Percentiles rank a stretch among this genome's conserved stretches.
phyloP scores from a whole-genome alignment of 305 asterid genomes.

The Stenogyne calaminthoides region DNA sequence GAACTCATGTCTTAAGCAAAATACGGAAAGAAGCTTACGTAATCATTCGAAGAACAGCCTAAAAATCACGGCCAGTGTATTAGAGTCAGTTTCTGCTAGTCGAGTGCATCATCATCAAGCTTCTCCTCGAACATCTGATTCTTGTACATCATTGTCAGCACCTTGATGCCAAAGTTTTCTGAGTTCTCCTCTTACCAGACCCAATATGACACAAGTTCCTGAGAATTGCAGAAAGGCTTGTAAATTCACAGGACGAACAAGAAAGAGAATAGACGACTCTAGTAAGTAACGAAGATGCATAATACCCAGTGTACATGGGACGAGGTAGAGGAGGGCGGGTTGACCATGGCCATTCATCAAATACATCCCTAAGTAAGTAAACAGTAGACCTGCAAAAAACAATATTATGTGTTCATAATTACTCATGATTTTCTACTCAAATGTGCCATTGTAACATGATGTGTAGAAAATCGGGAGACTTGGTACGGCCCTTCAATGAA shows the following conservation, averaged over 20 bases:
- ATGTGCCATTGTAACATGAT: too few species aligned
- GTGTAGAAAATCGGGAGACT: too few species aligned
- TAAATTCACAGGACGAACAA: background rate
- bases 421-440: background rate
- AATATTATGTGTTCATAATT: background rate
- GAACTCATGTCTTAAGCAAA: constrained; percentile 4
- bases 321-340: constrained; percentile 95
- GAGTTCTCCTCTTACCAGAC: constrained; percentile 68
- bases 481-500: too few species aligned
- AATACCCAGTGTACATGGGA: constrained; percentile 91
- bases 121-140: constrained; percentile 38
- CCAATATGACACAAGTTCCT: constrained; percentile 82
- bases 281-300: constrained; percentile 16
- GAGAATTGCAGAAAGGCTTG: constrained; percentile 19
- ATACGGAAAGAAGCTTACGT: constrained; percentile 9
- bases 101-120: constrained; percentile 38
- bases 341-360: constrained; percentile 95
- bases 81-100: background rate
- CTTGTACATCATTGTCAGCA: constrained; percentile 31
- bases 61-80: background rate
- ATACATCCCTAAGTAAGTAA: constrained; percentile 81
- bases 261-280: background rate
- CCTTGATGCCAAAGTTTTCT: constrained; percentile 72
- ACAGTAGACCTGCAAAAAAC: constrained; percentile 66
- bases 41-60: constrained; percentile 14